Evolutionary conservation across 805 yeast genomes (phyloP).

Genomic region (Saccharomycopsis javanensis): DNA sequence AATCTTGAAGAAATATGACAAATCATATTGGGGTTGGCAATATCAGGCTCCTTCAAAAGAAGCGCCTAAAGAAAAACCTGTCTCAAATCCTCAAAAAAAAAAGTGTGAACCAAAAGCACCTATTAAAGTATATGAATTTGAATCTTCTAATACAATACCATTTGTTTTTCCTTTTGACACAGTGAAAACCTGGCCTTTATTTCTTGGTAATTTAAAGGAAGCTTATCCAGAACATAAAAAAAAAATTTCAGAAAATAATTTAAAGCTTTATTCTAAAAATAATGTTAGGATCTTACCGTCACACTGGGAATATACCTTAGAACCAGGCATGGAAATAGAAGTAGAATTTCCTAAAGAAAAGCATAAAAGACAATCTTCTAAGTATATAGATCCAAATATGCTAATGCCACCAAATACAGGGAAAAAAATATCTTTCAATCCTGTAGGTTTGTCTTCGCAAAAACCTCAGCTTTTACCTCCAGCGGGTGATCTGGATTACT

Average conservation of each 20-base stretch:
- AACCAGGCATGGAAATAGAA: conserved; percentile 12
- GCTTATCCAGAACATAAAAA: conserved; percentile 14
- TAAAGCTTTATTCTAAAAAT: conserved; percentile 8
- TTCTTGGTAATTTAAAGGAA: conserved; percentile 8
- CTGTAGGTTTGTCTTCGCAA: neutral
- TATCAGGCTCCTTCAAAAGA: neutral
- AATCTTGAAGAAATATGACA: conserved; percentile 18
- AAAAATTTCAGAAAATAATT: conserved; percentile 4
- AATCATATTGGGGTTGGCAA: conserved; percentile 19
- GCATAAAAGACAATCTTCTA: neutral
- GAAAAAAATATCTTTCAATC: neutral
- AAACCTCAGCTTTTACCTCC: neutral
- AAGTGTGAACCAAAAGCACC: conserved; percentile 12
- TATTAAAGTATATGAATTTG: conserved; percentile 12
- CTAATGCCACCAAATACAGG: neutral
- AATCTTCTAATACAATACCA: conserved; percentile 3
- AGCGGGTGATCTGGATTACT: neutral
- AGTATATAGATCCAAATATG: neutral
- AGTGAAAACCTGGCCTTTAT: conserved; percentile 13
- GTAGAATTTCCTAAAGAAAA: conserved; percentile 9
- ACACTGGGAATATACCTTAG: conserved; percentile 15
- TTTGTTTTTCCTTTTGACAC: conserved; percentile 15
- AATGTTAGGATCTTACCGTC: conserved; percentile 12
- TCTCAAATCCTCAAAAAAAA: no score
- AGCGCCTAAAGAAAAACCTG: neutral